phyloP scores from a whole-genome alignment of 192 early-diverging fungal species.

The Glomus cerebriforme region DNA sequence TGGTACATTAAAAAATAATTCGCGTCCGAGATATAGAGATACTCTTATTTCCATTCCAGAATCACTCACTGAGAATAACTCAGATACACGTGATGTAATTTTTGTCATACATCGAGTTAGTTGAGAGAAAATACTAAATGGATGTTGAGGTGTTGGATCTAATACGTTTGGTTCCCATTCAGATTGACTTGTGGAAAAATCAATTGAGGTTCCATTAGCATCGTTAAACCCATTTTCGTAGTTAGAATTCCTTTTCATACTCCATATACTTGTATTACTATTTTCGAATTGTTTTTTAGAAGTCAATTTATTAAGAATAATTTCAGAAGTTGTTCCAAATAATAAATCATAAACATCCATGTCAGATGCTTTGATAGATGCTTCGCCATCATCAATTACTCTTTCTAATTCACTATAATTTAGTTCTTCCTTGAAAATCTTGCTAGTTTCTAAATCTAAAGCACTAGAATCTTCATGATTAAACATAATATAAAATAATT shows the following conservation, averaged over 20 bases:
- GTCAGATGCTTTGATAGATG: too few relatives aligned
- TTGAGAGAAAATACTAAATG: background rate
- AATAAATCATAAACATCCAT: background rate
- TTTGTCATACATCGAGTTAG: background rate
- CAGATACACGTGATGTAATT: background rate
- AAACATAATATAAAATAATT: background rate
- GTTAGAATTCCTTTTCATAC: too few relatives aligned
- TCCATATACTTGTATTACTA: background rate
- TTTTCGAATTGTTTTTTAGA: background rate
- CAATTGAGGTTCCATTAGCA: background rate
- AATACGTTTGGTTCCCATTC: background rate
- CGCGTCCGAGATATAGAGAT: background rate
- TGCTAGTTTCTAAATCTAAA: background rate
- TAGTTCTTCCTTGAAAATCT: background rate
- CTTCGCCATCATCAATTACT: background rate
- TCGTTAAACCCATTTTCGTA: background rate
- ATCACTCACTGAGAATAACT: background rate
- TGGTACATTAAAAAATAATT: background rate
- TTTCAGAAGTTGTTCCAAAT: background rate
- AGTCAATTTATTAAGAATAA: too few relatives aligned
- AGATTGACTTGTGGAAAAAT: background rate
- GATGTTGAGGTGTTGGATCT: background rate
- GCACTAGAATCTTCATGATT: background rate
- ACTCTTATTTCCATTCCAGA: background rate
- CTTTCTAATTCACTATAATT: too few relatives aligned